Evolutionary conservation across 345 rosid species (phyloP).

Genomic region (Erodium maritimum): DNA sequence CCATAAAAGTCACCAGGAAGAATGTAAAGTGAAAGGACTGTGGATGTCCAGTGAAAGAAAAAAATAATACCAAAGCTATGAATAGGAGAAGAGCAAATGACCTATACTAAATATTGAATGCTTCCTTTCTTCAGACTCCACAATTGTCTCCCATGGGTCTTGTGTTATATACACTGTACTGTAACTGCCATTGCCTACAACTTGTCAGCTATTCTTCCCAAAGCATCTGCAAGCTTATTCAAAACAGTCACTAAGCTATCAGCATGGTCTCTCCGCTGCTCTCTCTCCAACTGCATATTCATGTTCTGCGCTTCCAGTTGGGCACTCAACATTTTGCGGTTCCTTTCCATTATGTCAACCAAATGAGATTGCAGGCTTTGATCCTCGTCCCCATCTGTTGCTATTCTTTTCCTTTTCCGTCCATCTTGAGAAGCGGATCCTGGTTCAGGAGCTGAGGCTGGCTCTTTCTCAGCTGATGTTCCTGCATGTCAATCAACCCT

Average conservation of each 20-base stretch:
- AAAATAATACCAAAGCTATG: not conserved
- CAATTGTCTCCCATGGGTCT: not conserved
- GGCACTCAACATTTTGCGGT: slow-evolving; percentile 59
- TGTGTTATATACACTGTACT: slow-evolving; percentile 22
- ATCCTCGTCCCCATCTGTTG: slow-evolving; percentile 21
- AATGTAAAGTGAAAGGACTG: too few relatives aligned
- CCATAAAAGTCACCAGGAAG: too few relatives aligned
- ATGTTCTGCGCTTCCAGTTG: slow-evolving; percentile 86
- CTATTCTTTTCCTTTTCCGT: slow-evolving; percentile 53
- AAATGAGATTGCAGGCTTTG: slow-evolving; percentile 31
- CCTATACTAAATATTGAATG: not conserved
- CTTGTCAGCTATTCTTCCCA: slow-evolving; percentile 80
- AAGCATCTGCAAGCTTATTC: slow-evolving; percentile 78
- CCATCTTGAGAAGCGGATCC: slow-evolving; percentile 54
- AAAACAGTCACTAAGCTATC: slow-evolving; percentile 65
- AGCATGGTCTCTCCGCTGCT: slow-evolving; percentile 71
- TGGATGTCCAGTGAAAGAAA: too few relatives aligned
- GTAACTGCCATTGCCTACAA: slow-evolving; percentile 27
- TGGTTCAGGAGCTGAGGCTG: slow-evolving; percentile 28
- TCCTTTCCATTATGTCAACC: slow-evolving; percentile 58
- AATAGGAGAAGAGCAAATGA: not conserved
- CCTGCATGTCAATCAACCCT: slow-evolving; percentile 42
- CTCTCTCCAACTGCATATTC: slow-evolving; percentile 56
- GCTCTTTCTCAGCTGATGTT: slow-evolving; percentile 35
- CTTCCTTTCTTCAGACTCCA: not conserved